Percentiles rank a stretch among this genome's conserved stretches.
Conservation (phyloP, 164 flowering plant species). For the Annona cherimola region DNA sequence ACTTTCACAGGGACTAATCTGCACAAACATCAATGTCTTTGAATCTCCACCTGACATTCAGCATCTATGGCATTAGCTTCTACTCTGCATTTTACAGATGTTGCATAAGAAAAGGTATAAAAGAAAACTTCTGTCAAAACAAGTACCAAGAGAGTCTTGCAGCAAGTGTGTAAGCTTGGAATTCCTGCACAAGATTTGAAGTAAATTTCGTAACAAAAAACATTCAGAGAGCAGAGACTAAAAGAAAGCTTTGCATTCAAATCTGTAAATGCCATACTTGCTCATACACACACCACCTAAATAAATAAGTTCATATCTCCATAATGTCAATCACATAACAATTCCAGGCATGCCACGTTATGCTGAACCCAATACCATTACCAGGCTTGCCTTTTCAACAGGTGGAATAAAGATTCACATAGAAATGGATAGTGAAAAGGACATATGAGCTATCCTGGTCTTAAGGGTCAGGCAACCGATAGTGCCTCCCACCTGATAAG, state of each 20-base stretch:
- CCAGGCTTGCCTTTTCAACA: not conserved
- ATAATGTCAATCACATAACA: too few relatives aligned
- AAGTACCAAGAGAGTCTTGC: conserved; percentile 91
- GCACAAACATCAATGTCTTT: conserved; percentile 93
- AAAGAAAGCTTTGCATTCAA: not conserved
- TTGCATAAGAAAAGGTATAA: not conserved
- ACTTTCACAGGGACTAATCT: conserved; percentile 83
- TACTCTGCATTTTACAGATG: not conserved
- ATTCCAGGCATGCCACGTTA: too few relatives aligned
- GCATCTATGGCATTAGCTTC: conserved; percentile 3
- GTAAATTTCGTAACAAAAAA: not conserved
- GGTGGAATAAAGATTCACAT: not conserved
- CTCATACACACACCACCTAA: not conserved
- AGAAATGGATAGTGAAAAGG: not conserved
- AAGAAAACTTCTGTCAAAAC: not conserved
- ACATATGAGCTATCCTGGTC: not conserved
- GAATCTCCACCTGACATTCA: conserved; percentile 79
- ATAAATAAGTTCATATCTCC: too few relatives aligned
- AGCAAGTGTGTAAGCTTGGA: conserved; percentile 96
- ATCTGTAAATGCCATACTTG: not conserved
- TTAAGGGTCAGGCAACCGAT: not conserved
- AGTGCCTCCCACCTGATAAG: not conserved
- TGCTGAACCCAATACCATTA: not conserved
- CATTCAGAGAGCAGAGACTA: not conserved
- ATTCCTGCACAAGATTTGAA: conserved; percentile 47